Evolutionary conservation across 179 eudicot genomes (phyloP), one percentile per base, ranked within the genome.

Genomic region (Silene noctiflora): DNA sequence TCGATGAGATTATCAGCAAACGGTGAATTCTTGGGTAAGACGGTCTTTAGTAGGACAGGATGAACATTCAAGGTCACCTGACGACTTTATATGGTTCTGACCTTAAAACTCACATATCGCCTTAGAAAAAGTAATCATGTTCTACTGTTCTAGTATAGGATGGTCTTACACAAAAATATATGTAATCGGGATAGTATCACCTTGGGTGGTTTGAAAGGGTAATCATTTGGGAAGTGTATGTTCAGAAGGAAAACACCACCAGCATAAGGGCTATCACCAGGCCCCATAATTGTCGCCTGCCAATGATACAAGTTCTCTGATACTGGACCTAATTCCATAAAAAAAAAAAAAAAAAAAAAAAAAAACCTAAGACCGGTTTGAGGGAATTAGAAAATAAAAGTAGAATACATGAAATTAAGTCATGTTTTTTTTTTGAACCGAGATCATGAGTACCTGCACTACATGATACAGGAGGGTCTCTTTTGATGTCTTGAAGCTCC

Each of bases 151-250:
- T 19, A 22, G 1, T 14, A 33, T 48, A 13, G 12, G n/a, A 46
- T n/a, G 22, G 53, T 46, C 33, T 44, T 67, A 6, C 5, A 44
- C 3, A 44, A 17, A 17, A 67, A 12, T 29, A 29, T 5, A 21
- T 31, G 5, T 8, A 20, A 10, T 19, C 21, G 16, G 2, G 19
- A 24, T 5, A 46, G 55, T 72, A 2, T 51, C 21, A 84, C 92
- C 88, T 88, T 88, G 25, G 92, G 90, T 64, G 92, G 90, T 80
- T 89, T 87, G 77, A 87, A 88, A 56, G 91, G 91, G 74, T 88
- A 88, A 67, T 86, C 89, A 66, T 74, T 82, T 3, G 91, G 88
- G 42, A 88, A 88, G 51, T 85, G 87, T 68, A 88, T 88, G 80
- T 80, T 82, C 29, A 87, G 71, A 60, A 85, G 77, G 77, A 88